phyloP scores from a whole-genome alignment of 208 protist genomes.

The Wallacemonas sp. region DNA sequence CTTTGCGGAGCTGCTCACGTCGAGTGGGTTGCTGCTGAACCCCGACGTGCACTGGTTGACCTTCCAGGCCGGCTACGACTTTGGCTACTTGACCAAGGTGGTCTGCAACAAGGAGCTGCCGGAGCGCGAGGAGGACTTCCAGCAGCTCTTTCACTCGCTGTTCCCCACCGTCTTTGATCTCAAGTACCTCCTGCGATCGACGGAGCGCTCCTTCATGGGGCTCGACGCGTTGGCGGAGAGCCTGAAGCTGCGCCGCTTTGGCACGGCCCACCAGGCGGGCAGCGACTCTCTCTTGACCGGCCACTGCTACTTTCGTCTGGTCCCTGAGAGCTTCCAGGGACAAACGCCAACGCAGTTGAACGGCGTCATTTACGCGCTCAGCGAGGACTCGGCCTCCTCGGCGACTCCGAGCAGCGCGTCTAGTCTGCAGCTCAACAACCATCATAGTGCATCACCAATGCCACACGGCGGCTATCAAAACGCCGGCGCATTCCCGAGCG shows the following conservation, averaged over 20 bases:
- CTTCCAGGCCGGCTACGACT: constrained; percentile 99
- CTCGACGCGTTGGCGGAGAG: constrained; percentile 96
- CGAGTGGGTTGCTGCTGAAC: constrained; percentile 96
- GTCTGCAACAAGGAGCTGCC: constrained; percentile 96
- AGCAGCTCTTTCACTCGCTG: constrained; percentile 94
- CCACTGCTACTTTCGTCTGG: constrained; percentile 98
- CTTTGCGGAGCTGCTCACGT: constrained; percentile 97
- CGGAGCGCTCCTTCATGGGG: constrained; percentile 90
- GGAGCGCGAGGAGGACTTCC: constrained; percentile 96
- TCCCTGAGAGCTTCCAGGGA: constrained; percentile 86
- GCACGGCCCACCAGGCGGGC: constrained; percentile 95
- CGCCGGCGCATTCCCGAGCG: constrained; percentile 22
- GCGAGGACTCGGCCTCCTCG: constrained; percentile 81
- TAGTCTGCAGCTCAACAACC: constrained; percentile 8
- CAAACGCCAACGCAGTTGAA: constrained; percentile 82
- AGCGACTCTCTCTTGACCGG: constrained; percentile 97
- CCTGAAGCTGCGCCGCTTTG: constrained; percentile 92
- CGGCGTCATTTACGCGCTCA: constrained; percentile 96
- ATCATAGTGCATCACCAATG: constrained; percentile 13
- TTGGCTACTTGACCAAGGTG: constrained; percentile 97
- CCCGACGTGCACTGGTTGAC: constrained; percentile 97
- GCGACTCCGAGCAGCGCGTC: constrained; percentile 73
- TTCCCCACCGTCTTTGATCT: constrained; percentile 99
- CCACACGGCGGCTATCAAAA: constrained; percentile 22
- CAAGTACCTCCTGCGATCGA: constrained; percentile 98